Evolutionary conservation across 1,284 basidiomycete genomes (phyloP).

Genomic region (Rhodofomes roseus): DNA sequence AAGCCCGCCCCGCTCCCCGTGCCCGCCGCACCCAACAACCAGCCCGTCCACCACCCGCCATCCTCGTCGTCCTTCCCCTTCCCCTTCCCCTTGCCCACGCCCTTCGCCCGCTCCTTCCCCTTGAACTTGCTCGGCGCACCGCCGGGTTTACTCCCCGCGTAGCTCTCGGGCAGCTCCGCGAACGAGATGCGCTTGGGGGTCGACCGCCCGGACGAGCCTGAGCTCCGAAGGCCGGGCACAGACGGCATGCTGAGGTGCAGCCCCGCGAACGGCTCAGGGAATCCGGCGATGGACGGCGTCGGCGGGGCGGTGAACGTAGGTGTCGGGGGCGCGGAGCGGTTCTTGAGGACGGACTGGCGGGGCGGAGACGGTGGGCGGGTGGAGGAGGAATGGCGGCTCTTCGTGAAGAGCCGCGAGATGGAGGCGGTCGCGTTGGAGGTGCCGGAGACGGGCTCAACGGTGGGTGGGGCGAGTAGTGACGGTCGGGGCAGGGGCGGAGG

Average conservation of each 20-base stretch:
- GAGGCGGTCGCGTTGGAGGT: slow-evolving; percentile 72
- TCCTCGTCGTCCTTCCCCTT: slow-evolving; percentile 20
- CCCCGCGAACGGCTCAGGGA: slow-evolving; percentile 24
- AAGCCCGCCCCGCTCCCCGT: slow-evolving; percentile 14
- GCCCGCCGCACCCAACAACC: slow-evolving; percentile 34
- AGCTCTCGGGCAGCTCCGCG: slow-evolving; percentile 65
- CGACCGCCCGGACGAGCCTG: slow-evolving; percentile 35
- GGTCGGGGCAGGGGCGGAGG: slow-evolving; percentile 33
- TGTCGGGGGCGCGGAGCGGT: slow-evolving; percentile 39
- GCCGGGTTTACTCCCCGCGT: slow-evolving; percentile 32
- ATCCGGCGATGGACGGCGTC: slow-evolving; percentile 27
- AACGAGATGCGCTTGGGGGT: slow-evolving; percentile 79
- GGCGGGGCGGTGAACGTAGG: slow-evolving; percentile 25
- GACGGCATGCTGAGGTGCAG: slow-evolving; percentile 12
- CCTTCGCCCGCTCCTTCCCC: slow-evolving; percentile 25
- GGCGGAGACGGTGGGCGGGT: slow-evolving; percentile 31
- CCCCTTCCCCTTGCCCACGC: slow-evolving; percentile 23
- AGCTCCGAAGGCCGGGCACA: slow-evolving; percentile 8
- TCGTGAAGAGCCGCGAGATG: slow-evolving; percentile 67
- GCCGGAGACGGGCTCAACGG: slow-evolving; percentile 45
- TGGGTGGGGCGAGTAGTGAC: slow-evolving; percentile 33
- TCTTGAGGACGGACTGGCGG: slow-evolving; percentile 39
- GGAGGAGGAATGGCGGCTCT: slow-evolving; percentile 29
- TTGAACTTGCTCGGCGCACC: slow-evolving; percentile 23
- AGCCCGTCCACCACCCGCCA: slow-evolving; percentile 48